Percentiles rank a stretch among this genome's conserved stretches.
phyloP scores from a whole-genome alignment of 129 eudicot genomes.

The Ambrosia trifida region DNA sequence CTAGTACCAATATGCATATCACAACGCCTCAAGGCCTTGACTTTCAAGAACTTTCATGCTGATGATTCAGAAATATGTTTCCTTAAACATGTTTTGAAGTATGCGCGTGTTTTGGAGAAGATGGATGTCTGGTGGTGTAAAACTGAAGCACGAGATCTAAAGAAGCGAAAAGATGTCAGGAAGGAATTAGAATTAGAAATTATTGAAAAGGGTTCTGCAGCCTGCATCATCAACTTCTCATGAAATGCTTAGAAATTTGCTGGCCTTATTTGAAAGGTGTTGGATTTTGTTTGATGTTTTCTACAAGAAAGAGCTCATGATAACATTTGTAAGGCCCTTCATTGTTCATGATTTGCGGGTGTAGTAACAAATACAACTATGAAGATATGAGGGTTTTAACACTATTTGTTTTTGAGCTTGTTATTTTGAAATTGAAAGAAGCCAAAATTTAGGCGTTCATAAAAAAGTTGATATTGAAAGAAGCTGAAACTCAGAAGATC shows the following conservation, averaged over 20 bases:
- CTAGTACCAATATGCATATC: conserved; percentile 29
- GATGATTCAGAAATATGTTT: conserved; percentile 37
- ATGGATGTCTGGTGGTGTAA: conserved; percentile 40
- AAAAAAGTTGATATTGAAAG: too few relatives aligned
- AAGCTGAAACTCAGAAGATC: too few relatives aligned
- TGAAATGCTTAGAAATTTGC: conserved; percentile 26
- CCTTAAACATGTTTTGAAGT: conserved; percentile 33
- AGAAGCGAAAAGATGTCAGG: conserved; percentile 32
- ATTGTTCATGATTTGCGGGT: background rate
- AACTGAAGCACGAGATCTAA: conserved; percentile 26
- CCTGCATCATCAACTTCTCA: conserved; percentile 33
- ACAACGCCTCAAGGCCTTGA: conserved; percentile 37
- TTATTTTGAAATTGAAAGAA: too few relatives aligned
- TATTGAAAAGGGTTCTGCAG: conserved; percentile 28
- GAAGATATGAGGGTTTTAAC: too few relatives aligned
- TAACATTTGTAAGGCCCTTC: background rate
- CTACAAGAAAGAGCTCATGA: background rate
- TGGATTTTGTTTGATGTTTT: background rate
- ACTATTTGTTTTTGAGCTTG: too few relatives aligned
- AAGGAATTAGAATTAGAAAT: conserved; percentile 38
- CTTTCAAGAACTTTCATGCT: conserved; percentile 35
- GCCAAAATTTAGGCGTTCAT: too few relatives aligned
- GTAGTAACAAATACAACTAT: too few relatives aligned
- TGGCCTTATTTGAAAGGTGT: background rate
- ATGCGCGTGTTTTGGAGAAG: conserved; percentile 38